Base-by-base conservation (phyloP, 2,329 filamentous ascomycete genomes). In the Nannizziopsis barbatae region DNA sequence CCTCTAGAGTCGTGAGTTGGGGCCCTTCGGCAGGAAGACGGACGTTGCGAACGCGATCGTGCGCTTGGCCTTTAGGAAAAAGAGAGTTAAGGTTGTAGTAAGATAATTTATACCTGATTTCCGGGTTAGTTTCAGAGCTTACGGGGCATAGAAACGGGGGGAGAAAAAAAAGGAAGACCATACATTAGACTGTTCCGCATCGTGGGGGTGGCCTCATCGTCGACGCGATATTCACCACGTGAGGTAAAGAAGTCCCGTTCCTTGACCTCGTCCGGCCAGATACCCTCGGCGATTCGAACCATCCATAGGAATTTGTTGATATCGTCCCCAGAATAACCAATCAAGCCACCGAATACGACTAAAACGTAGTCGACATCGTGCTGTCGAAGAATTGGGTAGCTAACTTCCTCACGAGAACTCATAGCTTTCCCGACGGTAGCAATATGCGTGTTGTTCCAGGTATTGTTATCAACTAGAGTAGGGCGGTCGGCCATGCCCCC, bases 231-330 rank as follows among this genome's bases (percentile, higher is more conserved):
- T 67, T 98, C 92, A 64, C 93, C 92, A 55, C 89, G 81, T 3
- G 82, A 62, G 5, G 92, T 98, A 71, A 98, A 98, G 73, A 90
- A 98, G 61, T 90, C 84, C 55, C 92, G 84, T 72, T 98, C 92
- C 72, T 88, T 94, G 58, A 98, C 83, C 75, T 98, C 90, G 56
- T 96, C 88, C n/a, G 92, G 92, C 92, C 92, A 98, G 70, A 98
- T 96, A 55, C 92, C 92, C 70, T 98, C 92, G 35, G 92, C 92
- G 62, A 98, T 98, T 64, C 92, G 81, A 50, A 98, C 89, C 93
- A 98, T 98, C 92, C 92, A 98, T 58, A 98, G 75, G 75, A 98
- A 98, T 73, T 98, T 98, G 76, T 98, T 98, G 73, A 98, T 95
- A 63, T 98, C 92, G 60, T 98, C 92, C 55, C 92, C 92, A 45